Conservation (phyloP, 148 eudicot genomes). For the Silene uniflora region DNA sequence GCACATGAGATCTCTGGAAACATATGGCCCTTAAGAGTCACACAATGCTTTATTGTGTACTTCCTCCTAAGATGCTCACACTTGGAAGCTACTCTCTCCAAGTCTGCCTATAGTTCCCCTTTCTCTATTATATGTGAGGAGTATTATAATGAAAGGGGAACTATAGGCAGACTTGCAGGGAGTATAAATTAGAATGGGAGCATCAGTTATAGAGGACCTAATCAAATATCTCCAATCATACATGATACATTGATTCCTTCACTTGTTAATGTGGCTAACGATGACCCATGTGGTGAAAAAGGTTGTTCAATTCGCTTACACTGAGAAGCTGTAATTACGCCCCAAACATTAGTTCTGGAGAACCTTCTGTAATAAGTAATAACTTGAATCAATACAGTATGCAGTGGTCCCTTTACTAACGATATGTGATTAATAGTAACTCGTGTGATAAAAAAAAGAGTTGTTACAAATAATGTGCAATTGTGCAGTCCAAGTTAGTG, state of each 20-base stretch:
- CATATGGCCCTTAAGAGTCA: neutral
- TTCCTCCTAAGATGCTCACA: neutral
- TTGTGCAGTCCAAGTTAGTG: neutral
- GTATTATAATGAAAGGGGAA: too few species aligned
- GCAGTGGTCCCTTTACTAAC: too few species aligned
- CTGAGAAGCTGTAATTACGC: too few species aligned
- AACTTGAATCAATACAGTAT: too few species aligned
- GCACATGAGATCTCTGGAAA: neutral
- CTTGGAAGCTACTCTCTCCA: neutral
- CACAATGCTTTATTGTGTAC: neutral
- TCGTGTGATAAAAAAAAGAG: neutral
- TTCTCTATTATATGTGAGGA: too few species aligned
- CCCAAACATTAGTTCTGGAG: too few species aligned
- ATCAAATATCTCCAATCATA: neutral
- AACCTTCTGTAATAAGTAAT: too few species aligned
- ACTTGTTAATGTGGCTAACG: neutral
- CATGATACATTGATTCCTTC: neutral
- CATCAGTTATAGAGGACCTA: neutral
- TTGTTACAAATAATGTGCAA: neutral
- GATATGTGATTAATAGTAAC: too few species aligned
- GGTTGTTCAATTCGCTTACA: too few species aligned
- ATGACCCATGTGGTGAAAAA: neutral
- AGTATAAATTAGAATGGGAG: neutral
- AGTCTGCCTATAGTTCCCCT: too few species aligned
- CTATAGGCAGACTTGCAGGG: too few species aligned